Evolutionary conservation across 1,284 basidiomycete genomes (phyloP).

Genomic region (Rhodotorula sp.): DNA sequence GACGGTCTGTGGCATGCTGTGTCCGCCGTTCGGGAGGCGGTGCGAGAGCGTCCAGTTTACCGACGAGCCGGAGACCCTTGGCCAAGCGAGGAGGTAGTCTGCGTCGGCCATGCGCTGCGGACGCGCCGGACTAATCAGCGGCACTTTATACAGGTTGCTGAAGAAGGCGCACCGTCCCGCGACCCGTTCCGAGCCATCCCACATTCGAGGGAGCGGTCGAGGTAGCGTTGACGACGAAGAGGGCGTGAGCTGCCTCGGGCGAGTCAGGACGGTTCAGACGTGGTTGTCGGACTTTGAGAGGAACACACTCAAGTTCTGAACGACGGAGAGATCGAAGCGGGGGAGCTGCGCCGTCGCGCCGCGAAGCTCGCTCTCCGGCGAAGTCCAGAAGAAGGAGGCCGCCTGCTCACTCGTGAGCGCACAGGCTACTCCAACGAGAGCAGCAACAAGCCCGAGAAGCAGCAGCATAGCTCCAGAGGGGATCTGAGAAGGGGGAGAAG

Average conservation of each 20-base stretch:
- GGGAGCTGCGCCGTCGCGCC: not conserved
- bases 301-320: slow-evolving; percentile 31
- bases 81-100: slow-evolving; percentile 38
- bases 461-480: no score
- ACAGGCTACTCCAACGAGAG: not conserved
- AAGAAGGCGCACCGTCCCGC: slow-evolving; percentile 4
- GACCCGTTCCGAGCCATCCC: slow-evolving; percentile 25
- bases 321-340: slow-evolving; percentile 23
- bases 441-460: not conserved
- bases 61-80: slow-evolving; percentile 8
- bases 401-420: not conserved
- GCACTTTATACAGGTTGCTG: no score
- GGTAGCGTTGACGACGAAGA: slow-evolving; percentile 21
- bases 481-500: no score
- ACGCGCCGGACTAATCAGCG: not conserved
- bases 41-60: slow-evolving; percentile 31
- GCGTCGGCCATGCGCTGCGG: slow-evolving; percentile 26
- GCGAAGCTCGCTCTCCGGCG: not conserved
- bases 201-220: not conserved
- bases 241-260: slow-evolving; percentile 15
- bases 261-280: not conserved
- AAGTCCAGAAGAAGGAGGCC: not conserved
- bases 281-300: no score
- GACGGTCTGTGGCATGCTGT: slow-evolving; percentile 15
- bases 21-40: slow-evolving; percentile 15